Evolutionary conservation across 345 rosid species (phyloP), one percentile per base, ranked within the genome.

Genomic region (Rhodamnia argentea): DNA sequence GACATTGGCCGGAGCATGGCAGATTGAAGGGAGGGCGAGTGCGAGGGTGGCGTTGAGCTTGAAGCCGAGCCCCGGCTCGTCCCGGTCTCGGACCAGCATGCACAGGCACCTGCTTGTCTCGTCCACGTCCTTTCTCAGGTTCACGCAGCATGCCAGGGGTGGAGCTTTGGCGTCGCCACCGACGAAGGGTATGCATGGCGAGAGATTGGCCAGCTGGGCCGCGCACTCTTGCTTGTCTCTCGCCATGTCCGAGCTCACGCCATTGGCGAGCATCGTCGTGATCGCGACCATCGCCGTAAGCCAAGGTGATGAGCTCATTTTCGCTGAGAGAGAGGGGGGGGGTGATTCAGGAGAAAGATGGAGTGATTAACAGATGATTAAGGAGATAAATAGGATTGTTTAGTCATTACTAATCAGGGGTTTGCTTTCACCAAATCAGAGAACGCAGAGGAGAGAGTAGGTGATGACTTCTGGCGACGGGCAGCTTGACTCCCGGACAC

Each of bases 131-230:
- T 93, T 91, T 90, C 90, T 93, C 11, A 95, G 94, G 5, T 95
- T 96, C 8, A 83, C 87, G 88, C 99, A 96, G 86, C 98, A 96
- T 59, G 95, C 94, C 47, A 94, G 93, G 1, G 97, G 92, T 50
- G 99, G 99, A 83, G 95, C 75, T 84, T 92, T 93, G 26, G 95
- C 94, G 10, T 91, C 85, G 10, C 96, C 97, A 83, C 92, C 91
- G 53, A 96, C 98, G 75, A 92, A 95, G 37, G 98, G 94, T 64
- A 96, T 90, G 88, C 99, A 96, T 3, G 97, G 93, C 47, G 99
- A 95, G 86, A 96, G 84, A 62, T 93, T 93, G 7, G 82, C 89
- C 15, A 96, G 85, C 86, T 93, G 93, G 70, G 91, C 89, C 29
- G 91, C 85, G 86, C 99, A 96, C 82, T 94, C 98, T 44, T 89